These are phyloP conservation scores for Inonotus obliquus DNA, from an alignment of 1,284 basidiomycete genomes.

Conservation along the genomic window DNA sequence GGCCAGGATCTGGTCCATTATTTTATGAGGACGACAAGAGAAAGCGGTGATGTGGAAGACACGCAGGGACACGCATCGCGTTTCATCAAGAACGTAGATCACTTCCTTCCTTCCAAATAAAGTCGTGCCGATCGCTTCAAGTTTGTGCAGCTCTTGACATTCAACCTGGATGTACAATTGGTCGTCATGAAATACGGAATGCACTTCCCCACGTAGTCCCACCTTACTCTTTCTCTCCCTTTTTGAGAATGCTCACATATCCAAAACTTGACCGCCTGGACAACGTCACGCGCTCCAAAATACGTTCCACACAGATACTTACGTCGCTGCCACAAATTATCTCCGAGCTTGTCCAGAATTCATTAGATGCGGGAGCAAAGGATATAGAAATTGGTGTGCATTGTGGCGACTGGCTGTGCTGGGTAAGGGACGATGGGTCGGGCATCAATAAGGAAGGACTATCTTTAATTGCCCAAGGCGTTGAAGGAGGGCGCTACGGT, in stretches of 20 bases:
- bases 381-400: constrained; percentile 63
- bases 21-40: not conserved
- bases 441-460: constrained; percentile 67
- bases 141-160: not conserved
- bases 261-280: constrained; percentile 8
- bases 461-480: constrained; percentile 44
- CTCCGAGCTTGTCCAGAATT: constrained; percentile 82
- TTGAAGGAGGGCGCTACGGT: constrained; percentile 63
- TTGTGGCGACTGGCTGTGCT: constrained; percentile 68
- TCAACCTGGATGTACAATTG: not conserved
- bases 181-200: not conserved
- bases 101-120: not conserved
- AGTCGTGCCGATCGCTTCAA: not conserved
- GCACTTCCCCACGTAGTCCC: not conserved
- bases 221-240: not conserved
- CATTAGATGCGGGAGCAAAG: constrained; percentile 63
- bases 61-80: not conserved
- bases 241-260: not conserved
- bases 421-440: constrained; percentile 78
- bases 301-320: constrained; percentile 80
- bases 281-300: constrained; percentile 48
- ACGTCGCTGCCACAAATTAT: constrained; percentile 76
- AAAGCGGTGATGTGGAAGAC: not conserved
- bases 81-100: not conserved
- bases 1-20: constrained; percentile 64